Base-by-base conservation (phyloP, 306 rosid species). In the Mimosa bimucronata region DNA sequence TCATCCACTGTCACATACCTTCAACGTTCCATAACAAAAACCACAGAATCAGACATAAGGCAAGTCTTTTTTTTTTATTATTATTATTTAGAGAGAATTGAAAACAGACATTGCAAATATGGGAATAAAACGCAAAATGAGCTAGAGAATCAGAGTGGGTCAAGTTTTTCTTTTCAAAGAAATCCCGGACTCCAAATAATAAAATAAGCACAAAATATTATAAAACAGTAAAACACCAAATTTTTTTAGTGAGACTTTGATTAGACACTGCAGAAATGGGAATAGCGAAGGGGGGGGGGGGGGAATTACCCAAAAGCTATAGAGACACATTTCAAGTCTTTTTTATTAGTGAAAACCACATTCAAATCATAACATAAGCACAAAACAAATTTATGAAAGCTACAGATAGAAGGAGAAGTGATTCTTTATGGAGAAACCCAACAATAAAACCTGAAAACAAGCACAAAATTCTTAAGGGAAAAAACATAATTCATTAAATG, bases 1-100 rank as follows among this genome's bases (percentile, higher is more conserved):
- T 81, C 76, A 71, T 79, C 83, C 21, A 72, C 52, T 9, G 77
- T 79, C 66, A 72, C 78, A 72, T 79, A 79, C 66, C 83, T 79
- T 40, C 62, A 29, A 42, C 26, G 1, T 58, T n/a, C 66, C 41
- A 79, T 42, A 41, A 67, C 12, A 60, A 42, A 40, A 31, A 26
- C 7, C 29, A 69, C 7, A 18, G 6, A 41, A 34, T 78, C 16
- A 78, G 61, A 28, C 21, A 26, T 15, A 40, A 69, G 26, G 25
- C 21, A 37, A 18, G 11, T 68, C 26, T 66, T 23, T 5, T 53
- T 53, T 52, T 65, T 8, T n/a, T n/a, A n/a, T n/a, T n/a, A n/a
- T n/a, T n/a, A n/a, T n/a, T 7, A 21, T 57, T 10, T 21, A 58
- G 18, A 25, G 6, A 9, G 8, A 25, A 60, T 13, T 26, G 37